Conservation (phyloP, 2,329 filamentous ascomycete species). For the Calonectria multiphialidica region DNA sequence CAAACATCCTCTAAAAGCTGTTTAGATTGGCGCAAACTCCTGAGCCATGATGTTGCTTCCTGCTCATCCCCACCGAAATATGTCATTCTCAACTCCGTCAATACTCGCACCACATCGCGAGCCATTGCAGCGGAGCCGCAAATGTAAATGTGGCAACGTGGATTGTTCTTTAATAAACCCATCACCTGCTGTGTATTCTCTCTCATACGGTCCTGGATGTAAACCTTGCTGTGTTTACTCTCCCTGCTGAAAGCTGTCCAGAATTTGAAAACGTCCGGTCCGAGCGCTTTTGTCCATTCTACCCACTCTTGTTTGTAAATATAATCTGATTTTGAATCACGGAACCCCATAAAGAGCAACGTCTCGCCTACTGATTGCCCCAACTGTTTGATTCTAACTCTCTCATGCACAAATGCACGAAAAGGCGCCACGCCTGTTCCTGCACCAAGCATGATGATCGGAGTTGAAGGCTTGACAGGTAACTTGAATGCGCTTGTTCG, state of each 20-base stretch:
- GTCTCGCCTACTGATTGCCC: background rate
- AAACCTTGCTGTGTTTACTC: background rate
- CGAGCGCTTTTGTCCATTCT: background rate
- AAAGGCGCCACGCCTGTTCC: background rate
- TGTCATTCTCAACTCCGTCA: background rate
- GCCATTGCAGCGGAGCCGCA: background rate
- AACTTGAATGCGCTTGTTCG: background rate
- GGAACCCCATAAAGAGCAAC: background rate
- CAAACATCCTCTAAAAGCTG: background rate
- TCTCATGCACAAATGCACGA: background rate
- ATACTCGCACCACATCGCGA: background rate
- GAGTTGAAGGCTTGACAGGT: background rate
- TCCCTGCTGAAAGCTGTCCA: background rate
- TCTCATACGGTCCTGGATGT: background rate
- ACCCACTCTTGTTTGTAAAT: background rate
- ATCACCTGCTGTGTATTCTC: background rate
- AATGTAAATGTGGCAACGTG: background rate
- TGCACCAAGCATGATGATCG: background rate
- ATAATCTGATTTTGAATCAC: background rate
- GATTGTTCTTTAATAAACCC: background rate
- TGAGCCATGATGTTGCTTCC: background rate
- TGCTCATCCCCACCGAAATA: background rate
- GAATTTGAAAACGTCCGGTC: background rate
- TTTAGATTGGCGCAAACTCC: background rate
- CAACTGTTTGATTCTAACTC: background rate